phyloP scores from a whole-genome alignment of 148 eudicot species.

The Vaccinium vitisidaea region DNA sequence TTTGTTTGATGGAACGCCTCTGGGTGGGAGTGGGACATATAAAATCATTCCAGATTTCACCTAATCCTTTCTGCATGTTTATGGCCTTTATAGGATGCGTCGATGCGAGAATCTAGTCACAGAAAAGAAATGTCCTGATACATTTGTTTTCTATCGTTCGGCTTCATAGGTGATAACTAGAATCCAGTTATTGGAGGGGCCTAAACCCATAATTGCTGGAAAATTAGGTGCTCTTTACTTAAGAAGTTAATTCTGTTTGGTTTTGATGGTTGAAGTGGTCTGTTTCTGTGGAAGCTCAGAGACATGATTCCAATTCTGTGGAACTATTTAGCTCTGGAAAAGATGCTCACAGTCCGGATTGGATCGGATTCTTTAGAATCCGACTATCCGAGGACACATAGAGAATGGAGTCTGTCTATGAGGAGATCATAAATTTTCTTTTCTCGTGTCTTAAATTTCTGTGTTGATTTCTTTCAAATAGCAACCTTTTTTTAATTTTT shows the following conservation, averaged over 20 bases:
- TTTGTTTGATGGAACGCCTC: background rate
- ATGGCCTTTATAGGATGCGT: background rate
- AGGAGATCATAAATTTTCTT: background rate
- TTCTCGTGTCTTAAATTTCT: background rate
- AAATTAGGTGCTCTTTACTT: too few relatives aligned
- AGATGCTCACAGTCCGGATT: too few relatives aligned
- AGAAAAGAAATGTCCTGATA: background rate
- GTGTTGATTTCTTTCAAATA: too few relatives aligned
- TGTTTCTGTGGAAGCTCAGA: background rate
- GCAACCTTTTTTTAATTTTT: too few relatives aligned
- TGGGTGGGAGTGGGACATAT: background rate
- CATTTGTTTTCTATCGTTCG: background rate
- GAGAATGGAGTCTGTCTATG: too few relatives aligned
- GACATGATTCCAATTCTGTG: too few relatives aligned
- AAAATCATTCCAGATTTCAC: background rate
- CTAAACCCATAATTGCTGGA: background rate
- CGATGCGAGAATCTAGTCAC: background rate
- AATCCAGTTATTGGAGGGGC: background rate
- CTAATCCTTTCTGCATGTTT: background rate
- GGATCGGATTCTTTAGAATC: too few relatives aligned
- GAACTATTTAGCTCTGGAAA: too few relatives aligned
- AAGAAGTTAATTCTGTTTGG: too few relatives aligned
- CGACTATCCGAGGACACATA: too few relatives aligned
- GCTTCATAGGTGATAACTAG: background rate
- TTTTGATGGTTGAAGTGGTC: too few relatives aligned